A percentile compares a stretch with the other conserved stretches of the same genome.
Conservation (phyloP, 805 yeast genomes). For the Crinitomyces ghanaensis region DNA sequence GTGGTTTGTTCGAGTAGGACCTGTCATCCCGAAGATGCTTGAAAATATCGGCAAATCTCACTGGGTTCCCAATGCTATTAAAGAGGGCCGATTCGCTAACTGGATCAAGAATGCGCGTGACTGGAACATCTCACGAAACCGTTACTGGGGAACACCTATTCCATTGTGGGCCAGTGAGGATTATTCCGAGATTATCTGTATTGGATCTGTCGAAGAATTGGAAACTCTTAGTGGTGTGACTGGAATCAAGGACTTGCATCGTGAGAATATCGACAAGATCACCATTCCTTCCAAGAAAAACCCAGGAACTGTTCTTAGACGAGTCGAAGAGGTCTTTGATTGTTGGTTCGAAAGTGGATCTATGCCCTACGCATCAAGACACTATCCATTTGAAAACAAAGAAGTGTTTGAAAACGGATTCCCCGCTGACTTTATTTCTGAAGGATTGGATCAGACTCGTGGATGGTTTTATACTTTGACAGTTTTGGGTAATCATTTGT, state of each 20-base stretch:
- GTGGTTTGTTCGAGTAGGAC: conserved; percentile 90
- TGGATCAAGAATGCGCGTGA: conserved; percentile 99
- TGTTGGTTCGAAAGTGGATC: conserved; percentile 99
- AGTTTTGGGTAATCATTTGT: conserved; percentile 89
- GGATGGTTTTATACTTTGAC: conserved; percentile 99
- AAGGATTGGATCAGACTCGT: conserved; percentile 98
- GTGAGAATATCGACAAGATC: conserved; percentile 82
- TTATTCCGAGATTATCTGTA: conserved; percentile 80
- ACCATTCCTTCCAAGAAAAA: conserved; percentile 90
- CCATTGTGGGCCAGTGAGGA: conserved; percentile 98
- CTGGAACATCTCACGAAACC: conserved; percentile 96
- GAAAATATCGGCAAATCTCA: conserved; percentile 72
- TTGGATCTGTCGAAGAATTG: conserved; percentile 85
- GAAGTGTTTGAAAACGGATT: conserved; percentile 60
- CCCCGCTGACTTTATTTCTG: conserved; percentile 97
- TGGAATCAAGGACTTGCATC: conserved; percentile 82
- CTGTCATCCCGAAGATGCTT: conserved; percentile 81
- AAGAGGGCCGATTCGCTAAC: conserved; percentile 91
- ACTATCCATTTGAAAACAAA: conserved; percentile 86
- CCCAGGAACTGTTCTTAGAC: conserved; percentile 71
- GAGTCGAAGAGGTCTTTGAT: conserved; percentile 97
- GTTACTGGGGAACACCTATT: conserved; percentile 99
- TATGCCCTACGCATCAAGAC: conserved; percentile 96
- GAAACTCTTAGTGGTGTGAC: conserved; percentile 70
- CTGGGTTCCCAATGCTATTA: conserved; percentile 89